Evolutionary conservation across 345 rosid genomes (phyloP), one percentile per base, ranked within the genome.

Genomic region (Populus pruinosa): DNA sequence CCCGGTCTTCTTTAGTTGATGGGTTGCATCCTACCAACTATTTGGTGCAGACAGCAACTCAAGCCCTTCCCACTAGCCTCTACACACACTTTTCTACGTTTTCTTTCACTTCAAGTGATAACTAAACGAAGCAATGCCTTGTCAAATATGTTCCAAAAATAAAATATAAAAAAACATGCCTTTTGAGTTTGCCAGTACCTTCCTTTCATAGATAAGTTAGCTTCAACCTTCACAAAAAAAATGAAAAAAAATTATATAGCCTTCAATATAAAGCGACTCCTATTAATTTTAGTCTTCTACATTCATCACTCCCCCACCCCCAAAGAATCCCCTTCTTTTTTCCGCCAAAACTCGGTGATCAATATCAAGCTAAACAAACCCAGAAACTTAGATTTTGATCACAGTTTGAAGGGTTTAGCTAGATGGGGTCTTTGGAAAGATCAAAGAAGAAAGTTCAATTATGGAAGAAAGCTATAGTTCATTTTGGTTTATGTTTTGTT

Each of bases 391-490:
- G 63, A 4, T 67, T 75, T 38, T 23, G 29, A 44, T 62, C 44
- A 4, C 29, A 5, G 27, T 70, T 63, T 13, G 33, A 29, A 38
- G 73, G n/a, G 50, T 36, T 38, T 33, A 27, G 13, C 18, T 6
- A 69, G 43, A 83, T 88, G 93, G 93, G 87, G 38, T 86, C 91
- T 23, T 44, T 81, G 33, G 97, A 94, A 74, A 87, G 95, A 86
- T 87, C 98, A 72, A 94, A 88, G 88, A 94, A 90, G 89, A 95
- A 85, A 80, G 82, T 81, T 70, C 98, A 82, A 74, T 27, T 90
- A 84, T 94, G 98, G 98, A 91, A 90, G 83, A 93, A 90, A 84
- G 98, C 97, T 36, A 82, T 82, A 8, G 87, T 90, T 33, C 98
- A 90, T 78, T 94, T 94, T 82, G 81, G 90, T 69, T 67, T 94